A percentile compares a stretch with the other conserved stretches of the same genome.
Conservation (phyloP, 202 grass and related monocot genomes). For the Zoysia matrella region DNA sequence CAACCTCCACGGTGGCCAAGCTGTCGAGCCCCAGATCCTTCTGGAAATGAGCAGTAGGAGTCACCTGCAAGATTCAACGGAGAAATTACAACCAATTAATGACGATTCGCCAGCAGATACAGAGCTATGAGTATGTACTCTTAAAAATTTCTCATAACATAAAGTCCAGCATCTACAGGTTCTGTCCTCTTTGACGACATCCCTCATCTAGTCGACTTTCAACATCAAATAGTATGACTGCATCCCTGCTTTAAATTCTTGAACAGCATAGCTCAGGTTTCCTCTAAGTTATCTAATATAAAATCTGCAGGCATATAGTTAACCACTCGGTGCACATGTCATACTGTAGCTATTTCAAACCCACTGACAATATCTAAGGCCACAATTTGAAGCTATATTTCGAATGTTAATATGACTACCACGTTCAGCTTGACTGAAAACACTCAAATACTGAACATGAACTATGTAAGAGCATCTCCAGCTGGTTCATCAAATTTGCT, state of each 20-base stretch:
- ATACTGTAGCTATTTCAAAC: neutral
- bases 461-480: neutral
- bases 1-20: slow-evolving; percentile 70
- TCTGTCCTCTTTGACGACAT: neutral
- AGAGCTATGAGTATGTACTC: neutral
- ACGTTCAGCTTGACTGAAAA: neutral
- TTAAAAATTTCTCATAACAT: neutral
- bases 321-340: neutral
- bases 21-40: slow-evolving; percentile 85
- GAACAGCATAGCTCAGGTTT: neutral
- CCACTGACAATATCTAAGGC: neutral
- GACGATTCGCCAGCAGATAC: neutral
- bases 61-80: slow-evolving; percentile 50
- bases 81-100: neutral
- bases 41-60: slow-evolving; percentile 65
- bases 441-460: neutral
- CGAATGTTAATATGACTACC: neutral
- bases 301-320: neutral
- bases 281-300: neutral
- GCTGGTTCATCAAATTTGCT: no score
- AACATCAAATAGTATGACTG: neutral
- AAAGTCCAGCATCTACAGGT: neutral
- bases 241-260: neutral
- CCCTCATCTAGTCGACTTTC: neutral
- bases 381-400: neutral